These are phyloP conservation scores for Trametes cubensis DNA, from an alignment of 768 basidiomycete genomes.

Conservation along the genomic window DNA sequence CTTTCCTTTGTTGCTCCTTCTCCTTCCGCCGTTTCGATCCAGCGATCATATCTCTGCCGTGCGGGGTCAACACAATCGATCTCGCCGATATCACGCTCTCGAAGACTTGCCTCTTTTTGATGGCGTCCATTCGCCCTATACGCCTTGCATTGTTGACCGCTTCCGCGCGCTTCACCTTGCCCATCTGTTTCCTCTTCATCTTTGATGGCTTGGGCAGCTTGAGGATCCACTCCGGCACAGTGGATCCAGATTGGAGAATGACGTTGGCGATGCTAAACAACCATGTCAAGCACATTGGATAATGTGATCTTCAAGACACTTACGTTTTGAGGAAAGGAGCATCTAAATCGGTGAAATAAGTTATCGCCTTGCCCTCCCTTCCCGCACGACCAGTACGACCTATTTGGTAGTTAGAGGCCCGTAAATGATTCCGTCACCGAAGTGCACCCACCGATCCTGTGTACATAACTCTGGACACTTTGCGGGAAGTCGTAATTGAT, in stretches of 20 bases:
- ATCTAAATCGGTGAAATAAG: constrained; percentile 95
- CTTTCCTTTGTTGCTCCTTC: constrained; percentile 33
- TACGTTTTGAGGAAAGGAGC: constrained; percentile 89
- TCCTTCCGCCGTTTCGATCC: constrained; percentile 70
- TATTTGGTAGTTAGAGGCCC: constrained; percentile 29
- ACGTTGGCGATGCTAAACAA: constrained; percentile 85
- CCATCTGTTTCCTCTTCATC: constrained; percentile 83
- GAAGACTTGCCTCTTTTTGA: constrained; percentile 64
- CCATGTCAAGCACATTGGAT: not conserved
- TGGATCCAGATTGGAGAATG: constrained; percentile 87
- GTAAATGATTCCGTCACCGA: not conserved
- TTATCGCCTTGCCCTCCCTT: constrained; percentile 88
- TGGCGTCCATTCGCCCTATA: constrained; percentile 68
- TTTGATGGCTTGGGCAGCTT: constrained; percentile 93
- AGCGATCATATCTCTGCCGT: constrained; percentile 72
- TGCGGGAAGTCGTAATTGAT: constrained; percentile 98
- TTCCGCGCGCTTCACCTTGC: constrained; percentile 79
- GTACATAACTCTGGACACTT: constrained; percentile 93
- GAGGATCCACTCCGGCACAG: constrained; percentile 94
- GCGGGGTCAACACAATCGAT: constrained; percentile 7
- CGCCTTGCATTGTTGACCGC: constrained; percentile 69
- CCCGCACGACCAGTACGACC: constrained; percentile 96
- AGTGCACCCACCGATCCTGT: constrained; percentile 74
- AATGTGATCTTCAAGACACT: constrained; percentile 27
- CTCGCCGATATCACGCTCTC: not conserved